phyloP scores from a whole-genome alignment of 805 yeast genomes.

The Wickerhamomyces queroliae region DNA sequence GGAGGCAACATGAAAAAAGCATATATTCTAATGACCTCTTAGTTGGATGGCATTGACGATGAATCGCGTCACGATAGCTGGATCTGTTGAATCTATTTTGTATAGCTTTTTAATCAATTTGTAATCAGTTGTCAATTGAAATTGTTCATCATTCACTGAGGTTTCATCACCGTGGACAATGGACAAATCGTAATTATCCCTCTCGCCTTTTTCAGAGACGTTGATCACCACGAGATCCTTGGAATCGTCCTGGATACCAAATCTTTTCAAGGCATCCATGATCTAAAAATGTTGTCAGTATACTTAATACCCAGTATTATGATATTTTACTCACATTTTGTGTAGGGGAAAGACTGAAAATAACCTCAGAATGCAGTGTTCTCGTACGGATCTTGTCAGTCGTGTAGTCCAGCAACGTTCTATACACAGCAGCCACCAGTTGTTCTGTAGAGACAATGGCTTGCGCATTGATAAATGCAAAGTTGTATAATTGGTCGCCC shows the following conservation, averaged over 20 bases:
- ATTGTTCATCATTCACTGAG: constrained; percentile 26
- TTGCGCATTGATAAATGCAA: constrained; percentile 58
- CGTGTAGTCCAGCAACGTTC: constrained; percentile 47
- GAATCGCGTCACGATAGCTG: constrained; percentile 29
- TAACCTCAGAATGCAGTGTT: constrained; percentile 64
- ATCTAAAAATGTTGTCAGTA: constrained; percentile 24
- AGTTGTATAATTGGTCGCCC: constrained; percentile 46
- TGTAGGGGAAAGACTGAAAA: constrained; percentile 63
- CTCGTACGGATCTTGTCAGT: constrained; percentile 51
- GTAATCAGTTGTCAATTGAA: constrained; percentile 28
- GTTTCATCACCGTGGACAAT: constrained; percentile 30
- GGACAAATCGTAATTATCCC: constrained; percentile 12
- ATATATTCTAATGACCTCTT: constrained; percentile 38
- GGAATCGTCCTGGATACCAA: constrained; percentile 57
- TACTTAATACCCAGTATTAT: constrained; percentile 31
- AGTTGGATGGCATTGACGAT: constrained; percentile 42
- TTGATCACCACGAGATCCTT: constrained; percentile 45
- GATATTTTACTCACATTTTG: constrained; percentile 50
- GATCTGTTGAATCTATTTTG: constrained; percentile 12
- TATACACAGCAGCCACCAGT: constrained; percentile 51
- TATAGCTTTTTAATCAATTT: constrained; percentile 26
- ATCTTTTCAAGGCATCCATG: constrained; percentile 61
- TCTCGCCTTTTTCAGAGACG: constrained; percentile 26
- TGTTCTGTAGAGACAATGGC: constrained; percentile 59
- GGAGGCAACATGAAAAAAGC: constrained; percentile 3